phyloP scores from a whole-genome alignment of 2,329 filamentous ascomycete species.

The Fusarium staphyleae region DNA sequence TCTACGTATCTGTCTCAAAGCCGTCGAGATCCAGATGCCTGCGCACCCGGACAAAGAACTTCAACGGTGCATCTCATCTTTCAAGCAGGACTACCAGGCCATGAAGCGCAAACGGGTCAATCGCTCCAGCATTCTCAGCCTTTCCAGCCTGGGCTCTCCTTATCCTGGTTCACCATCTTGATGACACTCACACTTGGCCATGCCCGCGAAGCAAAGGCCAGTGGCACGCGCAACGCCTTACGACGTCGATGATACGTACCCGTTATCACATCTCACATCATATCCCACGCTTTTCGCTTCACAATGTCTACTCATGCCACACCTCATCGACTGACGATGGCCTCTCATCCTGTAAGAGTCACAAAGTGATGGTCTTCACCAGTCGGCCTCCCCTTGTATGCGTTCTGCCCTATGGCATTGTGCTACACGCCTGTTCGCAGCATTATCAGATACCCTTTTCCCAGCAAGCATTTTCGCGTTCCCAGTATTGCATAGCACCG shows the following conservation, averaged over 20 bases:
- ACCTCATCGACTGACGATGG: conserved; percentile 5
- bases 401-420: conserved; percentile 12
- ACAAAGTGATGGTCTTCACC: conserved; percentile 4
- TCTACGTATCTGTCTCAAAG: conserved; percentile 67
- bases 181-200: conserved; percentile 9
- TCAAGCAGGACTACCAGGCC: conserved; percentile 64
- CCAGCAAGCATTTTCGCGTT: conserved; percentile 30
- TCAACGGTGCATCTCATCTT: conserved; percentile 64
- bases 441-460: conserved; percentile 31
- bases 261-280: conserved; percentile 16
- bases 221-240: conserved; percentile 27
- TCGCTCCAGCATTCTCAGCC: conserved; percentile 43
- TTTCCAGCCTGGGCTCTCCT: conserved; percentile 40
- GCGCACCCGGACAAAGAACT: conserved; percentile 62
- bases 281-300: conserved; percentile 26
- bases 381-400: conserved; percentile 1
- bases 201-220: conserved; percentile 7
- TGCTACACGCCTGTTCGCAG: conserved; percentile 14
- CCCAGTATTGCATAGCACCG: conserved; percentile 28
- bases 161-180: conserved; percentile 37
- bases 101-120: conserved; percentile 56
- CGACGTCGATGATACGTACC: conserved; percentile 33
- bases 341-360: not conserved
- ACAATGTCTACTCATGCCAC: conserved; percentile 19
- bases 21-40: conserved; percentile 66